These are phyloP conservation scores for Suhomyces bolitotheri DNA, from an alignment of 1,139 yeast genomes.

Conservation along the genomic window DNA sequence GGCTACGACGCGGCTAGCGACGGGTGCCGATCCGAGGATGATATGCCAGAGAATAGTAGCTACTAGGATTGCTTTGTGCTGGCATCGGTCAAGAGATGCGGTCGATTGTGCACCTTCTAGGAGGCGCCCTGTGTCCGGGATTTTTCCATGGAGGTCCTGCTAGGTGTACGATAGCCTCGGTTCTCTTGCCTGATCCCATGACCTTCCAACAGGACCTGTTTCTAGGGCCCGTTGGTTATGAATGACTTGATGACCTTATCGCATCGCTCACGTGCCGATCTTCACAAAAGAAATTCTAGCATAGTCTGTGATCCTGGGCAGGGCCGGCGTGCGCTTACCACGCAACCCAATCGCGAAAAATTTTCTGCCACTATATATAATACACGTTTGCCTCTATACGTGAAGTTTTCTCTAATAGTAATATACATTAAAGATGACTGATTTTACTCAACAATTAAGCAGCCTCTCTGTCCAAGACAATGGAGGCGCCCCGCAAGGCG, in stretches of 20 bases:
- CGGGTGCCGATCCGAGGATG: too few species aligned
- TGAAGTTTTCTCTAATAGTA: not conserved
- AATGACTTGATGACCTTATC: conserved; percentile 9
- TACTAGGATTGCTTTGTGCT: too few species aligned
- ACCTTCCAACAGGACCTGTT: too few species aligned
- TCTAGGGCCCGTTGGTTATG: too few species aligned
- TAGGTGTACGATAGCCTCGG: too few species aligned
- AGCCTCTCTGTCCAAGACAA: conserved; percentile 40
- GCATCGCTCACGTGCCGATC: conserved; percentile 8
- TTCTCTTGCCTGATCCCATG: too few species aligned
- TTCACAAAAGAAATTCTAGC: conserved; percentile 7
- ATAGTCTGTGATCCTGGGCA: not conserved
- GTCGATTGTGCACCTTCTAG: too few species aligned
- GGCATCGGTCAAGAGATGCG: too few species aligned
- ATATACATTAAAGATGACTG: conserved; percentile 31
- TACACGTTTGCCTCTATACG: conserved; percentile 8
- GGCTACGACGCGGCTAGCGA: too few species aligned
- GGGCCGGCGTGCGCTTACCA: conserved; percentile 11
- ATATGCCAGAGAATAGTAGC: too few species aligned
- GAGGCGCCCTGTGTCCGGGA: too few species aligned
- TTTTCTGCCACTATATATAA: conserved; percentile 11
- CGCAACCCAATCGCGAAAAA: conserved; percentile 11
- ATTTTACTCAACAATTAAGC: conserved; percentile 45
- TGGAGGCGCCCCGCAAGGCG: conserved; percentile 11
- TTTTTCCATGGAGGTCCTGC: too few species aligned